These are phyloP conservation scores for Tetrahymena malaccensis DNA, from an alignment of 73 alveolate genomes.

Conservation along the genomic window DNA sequence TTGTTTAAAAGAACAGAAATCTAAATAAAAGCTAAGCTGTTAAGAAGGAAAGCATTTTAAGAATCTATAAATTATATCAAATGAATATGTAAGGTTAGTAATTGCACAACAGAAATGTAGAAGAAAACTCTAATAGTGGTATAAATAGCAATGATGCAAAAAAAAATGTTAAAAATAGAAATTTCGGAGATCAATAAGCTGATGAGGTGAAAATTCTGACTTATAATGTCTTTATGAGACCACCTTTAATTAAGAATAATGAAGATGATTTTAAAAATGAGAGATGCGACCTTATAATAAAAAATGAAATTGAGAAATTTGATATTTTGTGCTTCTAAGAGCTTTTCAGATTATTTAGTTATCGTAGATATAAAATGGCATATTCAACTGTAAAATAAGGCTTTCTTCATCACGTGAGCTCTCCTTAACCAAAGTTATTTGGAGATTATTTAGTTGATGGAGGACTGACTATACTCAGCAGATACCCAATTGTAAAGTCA, in stretches of 20 bases:
- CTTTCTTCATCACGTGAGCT: constrained; percentile 49
- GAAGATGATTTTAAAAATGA: constrained; percentile 74
- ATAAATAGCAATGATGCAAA: neutral
- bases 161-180: neutral
- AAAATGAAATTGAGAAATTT: constrained; percentile 1
- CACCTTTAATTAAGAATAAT: constrained; percentile 80
- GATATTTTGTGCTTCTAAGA: constrained; percentile 88
- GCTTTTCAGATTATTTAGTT: constrained; percentile 66
- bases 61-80: neutral
- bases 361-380: constrained; percentile 64
- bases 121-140: neutral
- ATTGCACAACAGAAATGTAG: neutral
- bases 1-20: neutral
- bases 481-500: constrained; percentile 61
- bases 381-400: constrained; percentile 69
- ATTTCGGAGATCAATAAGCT: neutral
- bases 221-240: constrained; percentile 80
- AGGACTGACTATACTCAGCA: constrained; percentile 69
- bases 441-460: constrained; percentile 75
- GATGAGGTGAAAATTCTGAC: constrained; percentile 54
- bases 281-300: constrained; percentile 51
- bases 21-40: too few species aligned
- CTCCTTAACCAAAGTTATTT: constrained; percentile 76
- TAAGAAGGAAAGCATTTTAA: neutral
- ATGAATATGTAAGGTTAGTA: neutral